Percentiles rank a stretch among this genome's conserved stretches.
These are phyloP conservation scores for Ustilago curta DNA, from an alignment of 1,284 basidiomycete genomes.

Conservation along the genomic window DNA sequence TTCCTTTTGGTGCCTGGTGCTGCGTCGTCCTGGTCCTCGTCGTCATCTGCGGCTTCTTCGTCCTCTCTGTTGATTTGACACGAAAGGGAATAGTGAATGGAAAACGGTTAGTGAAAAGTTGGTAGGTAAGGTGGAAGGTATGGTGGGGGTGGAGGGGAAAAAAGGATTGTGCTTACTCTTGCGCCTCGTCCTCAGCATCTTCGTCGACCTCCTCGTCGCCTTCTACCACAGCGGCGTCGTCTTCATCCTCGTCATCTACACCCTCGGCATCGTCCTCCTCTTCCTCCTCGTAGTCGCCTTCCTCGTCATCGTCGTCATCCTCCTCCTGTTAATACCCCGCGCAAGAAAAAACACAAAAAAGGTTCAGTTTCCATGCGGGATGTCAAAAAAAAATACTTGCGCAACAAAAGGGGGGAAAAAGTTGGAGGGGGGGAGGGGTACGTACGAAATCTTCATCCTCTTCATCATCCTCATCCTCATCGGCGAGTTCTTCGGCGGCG, in stretches of 20 bases:
- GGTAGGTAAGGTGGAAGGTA: not conserved
- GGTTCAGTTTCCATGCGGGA: not conserved
- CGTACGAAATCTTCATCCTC: slow-evolving; percentile 47
- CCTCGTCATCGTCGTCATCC: slow-evolving; percentile 43
- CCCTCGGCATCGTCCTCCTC: slow-evolving; percentile 23
- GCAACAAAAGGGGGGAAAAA: not conserved
- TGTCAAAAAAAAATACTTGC: not conserved
- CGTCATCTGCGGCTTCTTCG: slow-evolving; percentile 23
- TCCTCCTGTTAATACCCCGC: no score
- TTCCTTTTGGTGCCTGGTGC: slow-evolving; percentile 35
- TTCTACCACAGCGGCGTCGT: slow-evolving; percentile 34
- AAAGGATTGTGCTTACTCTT: slow-evolving; percentile 13
- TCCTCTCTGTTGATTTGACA: slow-evolving; percentile 10
- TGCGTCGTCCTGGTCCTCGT: slow-evolving; percentile 29
- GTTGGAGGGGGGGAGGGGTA: not conserved
- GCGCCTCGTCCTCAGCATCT: slow-evolving; percentile 39
- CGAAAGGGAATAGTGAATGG: no score
- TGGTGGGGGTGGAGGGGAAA: no score
- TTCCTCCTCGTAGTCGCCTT: slow-evolving; percentile 31
- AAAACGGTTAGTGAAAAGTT: not conserved
- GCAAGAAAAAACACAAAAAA: no score
- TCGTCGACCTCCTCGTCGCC: slow-evolving; percentile 34
- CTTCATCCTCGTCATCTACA: slow-evolving; percentile 34
- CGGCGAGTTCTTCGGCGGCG: slow-evolving; percentile 21
- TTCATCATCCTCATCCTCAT: slow-evolving; percentile 43